A percentile compares a stretch with the other conserved stretches of the same genome.
phyloP scores from a whole-genome alignment of 768 basidiomycete species.

The Hirschioporus abietinus region DNA sequence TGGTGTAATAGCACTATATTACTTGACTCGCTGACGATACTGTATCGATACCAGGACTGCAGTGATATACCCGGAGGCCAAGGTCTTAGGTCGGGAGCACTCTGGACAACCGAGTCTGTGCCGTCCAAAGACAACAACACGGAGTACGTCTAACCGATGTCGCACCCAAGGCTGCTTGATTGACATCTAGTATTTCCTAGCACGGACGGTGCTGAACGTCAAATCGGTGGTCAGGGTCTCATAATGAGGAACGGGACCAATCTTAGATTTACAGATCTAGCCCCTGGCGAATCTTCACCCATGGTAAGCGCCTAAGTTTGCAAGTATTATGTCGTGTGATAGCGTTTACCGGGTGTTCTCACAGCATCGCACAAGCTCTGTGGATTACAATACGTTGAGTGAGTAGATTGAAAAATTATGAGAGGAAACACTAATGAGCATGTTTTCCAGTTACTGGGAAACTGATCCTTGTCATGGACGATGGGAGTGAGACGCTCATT shows the following conservation, averaged over 20 bases:
- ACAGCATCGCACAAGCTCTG: slow-evolving; percentile 43
- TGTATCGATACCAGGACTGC: slow-evolving; percentile 1
- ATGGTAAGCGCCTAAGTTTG: slow-evolving; percentile 34
- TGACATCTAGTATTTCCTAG: slow-evolving; percentile 25
- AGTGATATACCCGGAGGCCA: slow-evolving; percentile 6
- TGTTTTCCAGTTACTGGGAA: slow-evolving; percentile 43
- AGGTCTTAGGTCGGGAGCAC: slow-evolving; percentile 22
- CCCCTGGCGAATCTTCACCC: slow-evolving; percentile 42
- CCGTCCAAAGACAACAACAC: slow-evolving; percentile 54
- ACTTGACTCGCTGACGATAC: not conserved
- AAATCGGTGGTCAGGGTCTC: slow-evolving; percentile 37
- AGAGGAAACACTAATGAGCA: not conserved
- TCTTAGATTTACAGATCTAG: slow-evolving; percentile 48
- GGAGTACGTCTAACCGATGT: slow-evolving; percentile 23
- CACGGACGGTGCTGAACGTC: slow-evolving; percentile 44
- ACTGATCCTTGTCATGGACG: slow-evolving; percentile 49
- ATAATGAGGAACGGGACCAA: slow-evolving; percentile 41
- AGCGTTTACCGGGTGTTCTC: slow-evolving; percentile 24
- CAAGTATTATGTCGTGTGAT: not conserved
- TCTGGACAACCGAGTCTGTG: slow-evolving; percentile 47
- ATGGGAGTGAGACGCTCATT: slow-evolving; percentile 47
- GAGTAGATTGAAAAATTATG: slow-evolving; percentile 13
- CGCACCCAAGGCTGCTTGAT: slow-evolving; percentile 5
- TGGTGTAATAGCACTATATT: slow-evolving; percentile 17
- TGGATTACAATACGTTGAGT: slow-evolving; percentile 61